Conservation (phyloP, 148 eudicot genomes). For the Arbutus unedo region DNA sequence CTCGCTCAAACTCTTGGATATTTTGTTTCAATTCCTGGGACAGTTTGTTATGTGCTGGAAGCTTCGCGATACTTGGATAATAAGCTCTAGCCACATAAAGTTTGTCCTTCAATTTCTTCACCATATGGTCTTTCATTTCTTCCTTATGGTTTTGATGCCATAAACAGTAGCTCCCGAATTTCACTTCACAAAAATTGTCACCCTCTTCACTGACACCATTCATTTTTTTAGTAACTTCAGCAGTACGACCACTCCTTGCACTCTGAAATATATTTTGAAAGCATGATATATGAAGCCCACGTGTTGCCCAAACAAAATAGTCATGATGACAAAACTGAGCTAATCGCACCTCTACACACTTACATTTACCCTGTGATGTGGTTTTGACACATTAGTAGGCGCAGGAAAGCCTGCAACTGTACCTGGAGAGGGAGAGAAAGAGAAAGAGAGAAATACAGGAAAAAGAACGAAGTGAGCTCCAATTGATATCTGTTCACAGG, state of each 20-base stretch:
- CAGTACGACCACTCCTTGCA: constrained; percentile 29
- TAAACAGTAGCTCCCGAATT: constrained; percentile 90
- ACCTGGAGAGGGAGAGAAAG: background rate
- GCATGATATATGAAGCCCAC: constrained; percentile 1
- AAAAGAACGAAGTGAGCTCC: constrained; percentile 11
- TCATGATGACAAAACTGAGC: background rate
- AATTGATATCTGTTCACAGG: background rate
- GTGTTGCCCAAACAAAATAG: background rate
- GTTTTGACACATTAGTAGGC: constrained; percentile 30
- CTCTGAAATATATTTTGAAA: constrained; percentile 34
- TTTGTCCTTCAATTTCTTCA: constrained; percentile 82
- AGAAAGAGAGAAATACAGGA: background rate
- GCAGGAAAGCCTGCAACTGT: constrained; percentile 35
- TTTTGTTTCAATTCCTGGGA: constrained; percentile 83
- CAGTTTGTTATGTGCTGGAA: constrained; percentile 67
- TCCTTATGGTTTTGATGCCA: constrained; percentile 77
- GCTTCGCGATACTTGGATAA: constrained; percentile 96
- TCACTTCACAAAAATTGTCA: constrained; percentile 58
- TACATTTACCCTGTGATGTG: constrained; percentile 34
- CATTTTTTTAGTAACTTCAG: constrained; percentile 16
- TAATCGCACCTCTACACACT: constrained; percentile 11
- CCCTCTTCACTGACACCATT: constrained; percentile 43
- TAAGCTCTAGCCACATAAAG: constrained; percentile 93
- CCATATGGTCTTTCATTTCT: constrained; percentile 65
- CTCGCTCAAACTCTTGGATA: constrained; percentile 93